phyloP scores from a whole-genome alignment of 495 filamentous ascomycete species.

The Tuber borchii region DNA sequence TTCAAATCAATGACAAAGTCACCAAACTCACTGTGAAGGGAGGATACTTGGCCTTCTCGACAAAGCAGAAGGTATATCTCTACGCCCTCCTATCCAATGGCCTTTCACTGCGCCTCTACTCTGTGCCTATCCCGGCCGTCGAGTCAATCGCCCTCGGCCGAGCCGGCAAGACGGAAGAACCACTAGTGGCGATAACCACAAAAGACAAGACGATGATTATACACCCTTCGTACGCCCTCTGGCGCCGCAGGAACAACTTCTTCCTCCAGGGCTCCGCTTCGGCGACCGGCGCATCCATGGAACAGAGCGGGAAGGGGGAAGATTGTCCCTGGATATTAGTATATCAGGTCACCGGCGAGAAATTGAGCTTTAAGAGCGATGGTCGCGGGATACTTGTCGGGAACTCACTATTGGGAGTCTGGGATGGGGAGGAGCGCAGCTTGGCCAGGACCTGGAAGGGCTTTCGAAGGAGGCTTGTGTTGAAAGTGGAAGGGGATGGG shows the following conservation, averaged over 20 bases:
- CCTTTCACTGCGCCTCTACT: not conserved
- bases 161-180: not conserved
- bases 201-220: constrained; percentile 8
- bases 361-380: not conserved
- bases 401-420: not conserved
- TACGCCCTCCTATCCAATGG: not conserved
- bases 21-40: not conserved
- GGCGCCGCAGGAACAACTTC: constrained; percentile 34
- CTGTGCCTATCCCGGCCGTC: not conserved
- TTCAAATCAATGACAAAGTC: not conserved
- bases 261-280: constrained; percentile 13
- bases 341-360: not conserved
- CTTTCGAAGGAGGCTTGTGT: not conserved
- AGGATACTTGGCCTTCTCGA: not conserved
- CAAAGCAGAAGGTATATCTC: not conserved
- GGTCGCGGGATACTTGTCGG: not conserved
- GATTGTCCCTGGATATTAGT: constrained; percentile 3
- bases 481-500: not conserved
- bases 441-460: not conserved
- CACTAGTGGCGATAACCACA: not conserved
- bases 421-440: not conserved
- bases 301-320: not conserved
- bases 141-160: not conserved
- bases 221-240: constrained; percentile 37
- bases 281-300: not conserved